These are phyloP conservation scores for Phytophthora megakarya DNA, from an alignment of 352 stramenopile species.

Conservation along the genomic window DNA sequence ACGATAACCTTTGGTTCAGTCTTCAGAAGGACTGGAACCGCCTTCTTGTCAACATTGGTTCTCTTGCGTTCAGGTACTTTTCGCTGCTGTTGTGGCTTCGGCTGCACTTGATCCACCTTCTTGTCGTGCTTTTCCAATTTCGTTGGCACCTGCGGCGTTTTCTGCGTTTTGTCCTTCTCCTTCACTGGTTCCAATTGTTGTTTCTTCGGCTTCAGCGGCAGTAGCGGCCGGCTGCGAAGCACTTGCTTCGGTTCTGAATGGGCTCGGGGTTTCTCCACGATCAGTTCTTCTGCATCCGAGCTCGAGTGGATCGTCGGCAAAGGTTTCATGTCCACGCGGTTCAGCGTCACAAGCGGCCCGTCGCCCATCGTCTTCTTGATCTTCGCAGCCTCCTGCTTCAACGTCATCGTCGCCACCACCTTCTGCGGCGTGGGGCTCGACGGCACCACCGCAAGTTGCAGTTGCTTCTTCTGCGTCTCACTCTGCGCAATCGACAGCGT, in stretches of 20 bases:
- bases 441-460: conserved; percentile 32
- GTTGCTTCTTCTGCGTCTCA: conserved; percentile 19
- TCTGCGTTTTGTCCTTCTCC: conserved; percentile 20
- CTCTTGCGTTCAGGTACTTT: conserved; percentile 5
- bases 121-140: conserved; percentile 15
- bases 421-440: conserved; percentile 27
- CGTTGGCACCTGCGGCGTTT: not conserved
- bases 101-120: conserved; percentile 9
- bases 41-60: conserved; percentile 13
- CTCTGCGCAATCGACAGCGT: conserved; percentile 64
- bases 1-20: conserved; percentile 11
- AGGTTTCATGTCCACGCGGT: conserved; percentile 25
- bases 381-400: conserved; percentile 24
- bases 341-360: conserved; percentile 18
- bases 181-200: conserved; percentile 10
- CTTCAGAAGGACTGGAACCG: conserved; percentile 4
- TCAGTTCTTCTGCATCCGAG: conserved; percentile 13
- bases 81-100: conserved; percentile 4
- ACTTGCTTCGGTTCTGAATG: conserved; percentile 41
- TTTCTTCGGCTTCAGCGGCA: conserved; percentile 31
- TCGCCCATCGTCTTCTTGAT: conserved; percentile 15
- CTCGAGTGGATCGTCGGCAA: conserved; percentile 21
- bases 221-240: conserved; percentile 24
- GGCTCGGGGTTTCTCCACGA: conserved; percentile 28
- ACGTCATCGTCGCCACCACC: conserved; percentile 29